Evolutionary conservation across 441 rosid species (phyloP).

Genomic region (Erodium chrysanthum): DNA sequence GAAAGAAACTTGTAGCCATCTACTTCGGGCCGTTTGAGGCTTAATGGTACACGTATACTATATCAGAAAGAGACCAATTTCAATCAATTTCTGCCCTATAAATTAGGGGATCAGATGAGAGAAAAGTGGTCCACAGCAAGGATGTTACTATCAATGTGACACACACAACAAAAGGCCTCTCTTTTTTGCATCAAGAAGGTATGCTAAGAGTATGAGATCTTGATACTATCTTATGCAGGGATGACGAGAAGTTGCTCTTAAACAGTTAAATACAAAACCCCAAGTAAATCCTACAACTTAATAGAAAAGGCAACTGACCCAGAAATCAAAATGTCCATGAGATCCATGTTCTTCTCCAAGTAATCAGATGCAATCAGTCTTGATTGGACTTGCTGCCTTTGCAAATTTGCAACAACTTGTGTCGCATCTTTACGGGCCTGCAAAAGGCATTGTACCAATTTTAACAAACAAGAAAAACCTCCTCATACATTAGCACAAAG

Average conservation of each 20-base stretch:
- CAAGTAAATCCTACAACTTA: background rate
- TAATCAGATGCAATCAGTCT: constrained; percentile 82
- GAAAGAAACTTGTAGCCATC: background rate
- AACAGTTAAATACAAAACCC: background rate
- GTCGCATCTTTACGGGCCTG: constrained; percentile 96
- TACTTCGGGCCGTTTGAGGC: background rate
- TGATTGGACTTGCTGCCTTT: constrained; percentile 83
- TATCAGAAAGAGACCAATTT: too few relatives aligned
- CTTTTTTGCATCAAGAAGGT: background rate
- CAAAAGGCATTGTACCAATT: constrained; percentile 18
- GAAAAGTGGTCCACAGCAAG: background rate
- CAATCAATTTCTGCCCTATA: background rate
- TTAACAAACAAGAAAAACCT: constrained; percentile 13
- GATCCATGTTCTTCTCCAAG: constrained; percentile 67
- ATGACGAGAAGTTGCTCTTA: background rate
- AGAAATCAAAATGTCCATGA: constrained; percentile 56
- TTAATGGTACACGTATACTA: too few relatives aligned
- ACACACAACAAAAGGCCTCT: background rate
- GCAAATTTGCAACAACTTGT: constrained; percentile 90
- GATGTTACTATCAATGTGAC: too few relatives aligned
- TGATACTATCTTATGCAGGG: background rate
- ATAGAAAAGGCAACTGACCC: constrained; percentile 45
- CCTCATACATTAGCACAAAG: background rate
- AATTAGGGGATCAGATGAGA: background rate
- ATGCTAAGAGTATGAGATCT: background rate